A percentile compares a stretch with the other conserved stretches of the same genome.
Conservation (phyloP, 805 yeast species). For the Kazachstania kunashirensis region DNA sequence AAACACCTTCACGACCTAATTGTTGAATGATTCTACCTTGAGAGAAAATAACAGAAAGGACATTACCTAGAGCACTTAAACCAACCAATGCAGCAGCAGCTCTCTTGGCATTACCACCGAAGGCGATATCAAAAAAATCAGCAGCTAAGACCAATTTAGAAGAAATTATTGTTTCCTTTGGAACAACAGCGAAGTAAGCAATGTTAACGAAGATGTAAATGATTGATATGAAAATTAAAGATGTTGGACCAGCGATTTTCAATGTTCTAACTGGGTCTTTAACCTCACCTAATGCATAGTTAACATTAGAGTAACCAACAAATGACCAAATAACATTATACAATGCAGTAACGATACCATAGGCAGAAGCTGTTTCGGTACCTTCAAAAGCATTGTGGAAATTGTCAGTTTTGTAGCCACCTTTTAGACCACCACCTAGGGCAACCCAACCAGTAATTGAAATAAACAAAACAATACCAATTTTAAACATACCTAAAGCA, state of each 20-base stretch:
- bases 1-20: constrained; percentile 70
- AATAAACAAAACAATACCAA: constrained; percentile 60
- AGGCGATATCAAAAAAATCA: constrained; percentile 60
- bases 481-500: constrained; percentile 59
- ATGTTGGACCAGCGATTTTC: constrained; percentile 65
- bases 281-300: constrained; percentile 73
- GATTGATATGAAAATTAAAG: constrained; percentile 49
- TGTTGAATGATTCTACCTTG: constrained; percentile 77
- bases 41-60: constrained; percentile 67
- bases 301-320: constrained; percentile 74
- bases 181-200: constrained; percentile 76
- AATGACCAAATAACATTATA: constrained; percentile 81
- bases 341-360: constrained; percentile 63
- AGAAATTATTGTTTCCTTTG: constrained; percentile 45
- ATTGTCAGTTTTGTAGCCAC: constrained; percentile 46
- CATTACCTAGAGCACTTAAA: constrained; percentile 72
- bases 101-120: constrained; percentile 56
- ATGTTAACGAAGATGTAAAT: constrained; percentile 69
- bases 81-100: constrained; percentile 78
- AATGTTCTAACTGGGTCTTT: constrained; percentile 63
- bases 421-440: constrained; percentile 56
- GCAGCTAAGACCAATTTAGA: constrained; percentile 72
- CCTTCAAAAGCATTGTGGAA: constrained; percentile 53
- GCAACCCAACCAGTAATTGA: constrained; percentile 78
- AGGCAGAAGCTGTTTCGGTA: constrained; percentile 44